Evolutionary conservation across 441 rosid genomes (phyloP), one percentile per base, ranked within the genome.

Genomic region (Populus hybrid): DNA sequence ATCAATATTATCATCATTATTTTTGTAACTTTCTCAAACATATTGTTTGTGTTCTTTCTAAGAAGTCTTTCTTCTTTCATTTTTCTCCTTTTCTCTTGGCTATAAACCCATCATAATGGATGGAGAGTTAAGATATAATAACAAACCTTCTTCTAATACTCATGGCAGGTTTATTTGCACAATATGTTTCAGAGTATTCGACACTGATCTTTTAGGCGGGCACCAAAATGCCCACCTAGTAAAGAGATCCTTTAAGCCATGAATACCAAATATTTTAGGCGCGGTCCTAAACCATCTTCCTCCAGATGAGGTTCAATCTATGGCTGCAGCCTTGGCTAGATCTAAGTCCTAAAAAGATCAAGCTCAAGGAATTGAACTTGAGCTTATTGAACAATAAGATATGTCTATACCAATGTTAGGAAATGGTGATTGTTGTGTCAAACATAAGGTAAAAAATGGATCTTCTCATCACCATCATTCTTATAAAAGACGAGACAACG

Each of bases 271-370:
- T 67, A 70, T 84, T 46, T 63, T 80, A 10, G 81, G 74, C 1
- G 77, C 81, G 0, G 84, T 81, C 57, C 61, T 81, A 53, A 63
- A 36, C 16, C 82, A 81, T 38, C 82, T 78, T 35, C 82, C 75
- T 38, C 20, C 28, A 7, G 78, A 81, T 16, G 77, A 75, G 18
- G 74, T 35, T 6, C 70, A 71, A 0, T 8, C 4, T 2, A 2
- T 61, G 12, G 34, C 65, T 34, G 16, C 40, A 6, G 12, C 42
- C 26, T 23, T 26, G 34, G 80, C 70, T 23, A 23, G 23, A 42
- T 63, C 59, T 23, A 28, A 26, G 24, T 24, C 21, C 69, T 18
- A 32, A 28, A 14, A 8, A 10, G 8, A 23, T 23, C 70, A 10
- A 30, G 10, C 32, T 68, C 11, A 3, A 28, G 24, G 30, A 28